phyloP scores from a whole-genome alignment of 768 basidiomycete genomes.

The Lactifluus subvellereus region DNA sequence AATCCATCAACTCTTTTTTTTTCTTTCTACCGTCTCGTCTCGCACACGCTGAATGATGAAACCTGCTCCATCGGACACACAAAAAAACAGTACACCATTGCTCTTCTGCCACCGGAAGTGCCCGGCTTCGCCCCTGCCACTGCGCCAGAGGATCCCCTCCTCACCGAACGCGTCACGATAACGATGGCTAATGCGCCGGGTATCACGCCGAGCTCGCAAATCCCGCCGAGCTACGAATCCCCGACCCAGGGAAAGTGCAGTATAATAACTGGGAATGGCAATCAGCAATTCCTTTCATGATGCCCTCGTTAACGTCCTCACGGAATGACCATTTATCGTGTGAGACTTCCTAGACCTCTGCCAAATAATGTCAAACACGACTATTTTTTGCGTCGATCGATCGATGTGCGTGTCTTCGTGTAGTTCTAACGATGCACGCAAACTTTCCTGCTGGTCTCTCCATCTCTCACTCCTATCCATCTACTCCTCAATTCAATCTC shows the following conservation, averaged over 20 bases:
- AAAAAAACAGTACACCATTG: constrained; percentile 38
- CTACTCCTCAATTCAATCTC: background rate
- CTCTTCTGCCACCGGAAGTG: constrained; percentile 39
- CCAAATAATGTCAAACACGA: constrained; percentile 15
- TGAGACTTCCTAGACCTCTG: background rate
- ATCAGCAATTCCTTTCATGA: constrained; percentile 38
- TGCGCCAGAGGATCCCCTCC: constrained; percentile 30
- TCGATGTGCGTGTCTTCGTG: too few species aligned
- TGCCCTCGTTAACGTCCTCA: background rate
- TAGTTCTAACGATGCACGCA: constrained; percentile 1
- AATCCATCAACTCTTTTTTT: constrained; percentile 20
- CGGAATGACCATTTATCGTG: too few species aligned
- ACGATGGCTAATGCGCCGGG: constrained; percentile 38
- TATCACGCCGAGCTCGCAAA: constrained; percentile 38
- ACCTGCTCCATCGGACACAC: too few species aligned
- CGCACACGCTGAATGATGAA: too few species aligned
- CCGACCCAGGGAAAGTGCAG: constrained; percentile 43
- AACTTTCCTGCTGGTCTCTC: constrained; percentile 12
- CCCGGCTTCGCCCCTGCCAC: constrained; percentile 37
- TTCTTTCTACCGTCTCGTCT: too few species aligned
- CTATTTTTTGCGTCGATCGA: background rate
- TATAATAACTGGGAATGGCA: constrained; percentile 48
- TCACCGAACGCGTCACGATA: constrained; percentile 39
- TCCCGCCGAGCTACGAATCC: constrained; percentile 48
- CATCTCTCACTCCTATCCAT: constrained; percentile 15